phyloP scores from a whole-genome alignment of 257 asterid genomes.

The Salvia miltiorrhiza region DNA sequence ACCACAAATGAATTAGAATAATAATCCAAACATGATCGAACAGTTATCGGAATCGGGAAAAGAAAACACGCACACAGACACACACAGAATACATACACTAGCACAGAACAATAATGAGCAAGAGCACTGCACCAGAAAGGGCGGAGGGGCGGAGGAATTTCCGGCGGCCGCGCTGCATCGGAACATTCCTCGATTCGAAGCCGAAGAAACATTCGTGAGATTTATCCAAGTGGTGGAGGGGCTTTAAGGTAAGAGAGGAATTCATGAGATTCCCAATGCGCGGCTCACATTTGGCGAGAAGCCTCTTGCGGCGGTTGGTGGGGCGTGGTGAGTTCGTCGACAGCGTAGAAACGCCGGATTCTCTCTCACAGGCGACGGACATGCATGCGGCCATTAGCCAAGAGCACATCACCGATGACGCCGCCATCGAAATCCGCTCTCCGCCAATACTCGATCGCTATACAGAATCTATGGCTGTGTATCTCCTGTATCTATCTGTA shows the following conservation, averaged over 20 bases:
- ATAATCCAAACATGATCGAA: slow-evolving; percentile 9
- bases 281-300: slow-evolving; percentile 32
- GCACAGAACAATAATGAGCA: not conserved
- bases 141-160: slow-evolving; percentile 30
- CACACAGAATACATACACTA: not conserved
- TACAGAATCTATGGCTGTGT: not conserved
- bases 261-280: slow-evolving; percentile 36
- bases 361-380: slow-evolving; percentile 62
- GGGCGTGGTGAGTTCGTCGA: slow-evolving; percentile 24
- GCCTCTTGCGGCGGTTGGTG: slow-evolving; percentile 38
- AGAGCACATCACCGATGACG: slow-evolving; percentile 52
- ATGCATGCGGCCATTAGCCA: slow-evolving; percentile 84
- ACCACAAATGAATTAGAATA: not conserved
- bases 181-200: slow-evolving; percentile 34
- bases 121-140: slow-evolving; percentile 32
- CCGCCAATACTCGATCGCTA: slow-evolving; percentile 10
- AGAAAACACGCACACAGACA: no score
- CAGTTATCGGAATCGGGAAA: not conserved
- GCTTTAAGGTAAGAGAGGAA: slow-evolving; percentile 43
- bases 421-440: slow-evolving; percentile 39
- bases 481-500: not conserved
- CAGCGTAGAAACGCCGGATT: slow-evolving; percentile 30
- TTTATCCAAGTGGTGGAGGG: slow-evolving; percentile 41
- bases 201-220: slow-evolving; percentile 35
- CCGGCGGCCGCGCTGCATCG: slow-evolving; percentile 38